phyloP scores from a whole-genome alignment of 495 filamentous ascomycete species.

The Letharia lupina region DNA sequence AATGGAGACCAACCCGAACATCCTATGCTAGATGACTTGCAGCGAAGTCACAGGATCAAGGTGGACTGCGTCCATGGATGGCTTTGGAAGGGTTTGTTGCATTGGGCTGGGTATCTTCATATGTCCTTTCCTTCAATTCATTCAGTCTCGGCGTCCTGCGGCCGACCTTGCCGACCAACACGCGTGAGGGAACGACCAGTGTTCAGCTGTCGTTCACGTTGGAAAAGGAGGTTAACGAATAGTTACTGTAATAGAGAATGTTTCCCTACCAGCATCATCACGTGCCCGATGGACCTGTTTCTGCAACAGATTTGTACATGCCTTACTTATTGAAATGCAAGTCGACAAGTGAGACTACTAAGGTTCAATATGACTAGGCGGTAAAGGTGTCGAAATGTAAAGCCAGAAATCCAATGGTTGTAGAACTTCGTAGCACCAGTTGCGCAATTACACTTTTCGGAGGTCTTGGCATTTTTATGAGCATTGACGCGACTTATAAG shows the following conservation, averaged over 20 bases:
- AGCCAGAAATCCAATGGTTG: not conserved
- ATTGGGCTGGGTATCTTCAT: slow-evolving; percentile 10
- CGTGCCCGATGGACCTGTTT: not conserved
- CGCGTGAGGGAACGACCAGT: slow-evolving; percentile 4
- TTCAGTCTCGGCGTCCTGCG: slow-evolving; percentile 4
- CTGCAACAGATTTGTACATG: not conserved
- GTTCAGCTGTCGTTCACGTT: slow-evolving; percentile 6
- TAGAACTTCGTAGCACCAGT: not conserved
- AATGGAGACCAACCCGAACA: not conserved
- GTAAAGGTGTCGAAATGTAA: not conserved
- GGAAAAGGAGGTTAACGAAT: slow-evolving; percentile 10
- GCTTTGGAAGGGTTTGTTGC: slow-evolving; percentile 8
- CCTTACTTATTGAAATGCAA: too few species aligned
- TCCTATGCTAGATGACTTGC: not conserved
- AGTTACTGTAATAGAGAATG: slow-evolving; percentile 18
- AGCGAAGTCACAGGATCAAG: not conserved
- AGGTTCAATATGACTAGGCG: not conserved
- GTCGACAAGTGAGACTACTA: not conserved
- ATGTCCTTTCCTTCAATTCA: slow-evolving; percentile 13
- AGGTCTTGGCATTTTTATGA: not conserved
- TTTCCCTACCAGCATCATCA: slow-evolving; percentile 1
- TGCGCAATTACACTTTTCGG: too few species aligned
- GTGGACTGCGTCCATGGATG: not conserved
- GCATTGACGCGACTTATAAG: not conserved
- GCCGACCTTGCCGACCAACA: slow-evolving; percentile 6